Evolutionary conservation across 208 protist species (phyloP), one percentile per base, ranked within the genome.

Genomic region (Crithidia fasciculata): DNA sequence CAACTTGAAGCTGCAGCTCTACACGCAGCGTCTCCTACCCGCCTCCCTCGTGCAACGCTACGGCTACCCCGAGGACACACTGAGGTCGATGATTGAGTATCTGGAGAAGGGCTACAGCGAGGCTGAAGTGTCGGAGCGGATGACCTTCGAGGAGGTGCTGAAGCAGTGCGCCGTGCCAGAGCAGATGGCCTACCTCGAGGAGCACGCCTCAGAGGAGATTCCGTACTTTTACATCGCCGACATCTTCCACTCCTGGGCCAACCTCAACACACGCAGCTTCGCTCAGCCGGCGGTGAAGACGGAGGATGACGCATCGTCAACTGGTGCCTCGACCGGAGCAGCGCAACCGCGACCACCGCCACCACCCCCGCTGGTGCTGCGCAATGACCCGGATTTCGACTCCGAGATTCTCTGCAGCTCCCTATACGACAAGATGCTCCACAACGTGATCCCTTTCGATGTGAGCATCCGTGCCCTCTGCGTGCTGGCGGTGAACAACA

Each of bases 191-290:
- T 96, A 83, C 72, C 83, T 96, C 16, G 87, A 93, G 74, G 89
- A 96, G 52, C 92, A 96, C 74, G 82, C 87, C 4, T 76, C 70
- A 8, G 84, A 95, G 55, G 90, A 94, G 28, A 94, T 96, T 69
- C 92, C 92, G 52, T 96, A 95, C 75, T 95, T 96, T 68, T 96
- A 94, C 85, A 95, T 95, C 72, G 82, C 86, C 13, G 92, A 96
- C 63, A 50, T 96, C 49, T 92, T 96, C 78, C 82, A 94, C 69
- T 81, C 88, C 12, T 96, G 92, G 92, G 82, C 86, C 15, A 80
- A 61, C 28, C 28, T 96, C 8, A 86, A 96, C 74, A 49, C 68
- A 7, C 13, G 54, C 18, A 68, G 65, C 47, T 89, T 89, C 50
- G 57, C 82, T 59, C 49, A 62, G 15, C 59, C 64, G 53, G 19